phyloP scores from a whole-genome alignment of 306 rosid species.

The Cucumis melo region DNA sequence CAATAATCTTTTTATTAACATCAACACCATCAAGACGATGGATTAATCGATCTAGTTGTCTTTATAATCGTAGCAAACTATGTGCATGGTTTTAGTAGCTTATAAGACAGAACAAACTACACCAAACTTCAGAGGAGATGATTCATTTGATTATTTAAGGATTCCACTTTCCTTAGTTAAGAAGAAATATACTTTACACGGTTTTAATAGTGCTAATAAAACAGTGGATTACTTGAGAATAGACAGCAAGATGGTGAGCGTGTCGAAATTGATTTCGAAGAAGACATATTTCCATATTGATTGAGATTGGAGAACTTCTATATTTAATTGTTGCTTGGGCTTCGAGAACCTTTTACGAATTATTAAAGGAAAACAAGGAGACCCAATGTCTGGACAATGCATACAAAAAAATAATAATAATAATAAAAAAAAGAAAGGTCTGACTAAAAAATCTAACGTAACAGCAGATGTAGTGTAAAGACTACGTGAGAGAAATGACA shows the following conservation, averaged over 20 bases:
- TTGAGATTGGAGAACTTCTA: background rate
- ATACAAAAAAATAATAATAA: too few species aligned
- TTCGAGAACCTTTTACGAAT: background rate
- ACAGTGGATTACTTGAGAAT: background rate
- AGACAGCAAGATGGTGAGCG: background rate
- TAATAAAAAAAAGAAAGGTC: background rate
- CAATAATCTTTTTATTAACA: background rate
- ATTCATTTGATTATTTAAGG: background rate
- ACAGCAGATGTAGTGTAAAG: background rate
- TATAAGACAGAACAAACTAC: background rate
- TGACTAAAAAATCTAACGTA: background rate
- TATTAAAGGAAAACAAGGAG: background rate
- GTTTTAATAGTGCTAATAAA: background rate
- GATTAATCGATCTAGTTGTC: background rate
- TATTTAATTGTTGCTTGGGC: background rate
- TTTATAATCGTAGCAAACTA: background rate
- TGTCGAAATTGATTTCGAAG: background rate
- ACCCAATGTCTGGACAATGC: background rate
- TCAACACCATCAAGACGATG: background rate
- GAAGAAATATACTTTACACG: background rate
- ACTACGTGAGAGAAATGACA: background rate
- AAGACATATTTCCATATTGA: background rate
- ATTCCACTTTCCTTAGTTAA: background rate
- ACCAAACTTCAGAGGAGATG: background rate
- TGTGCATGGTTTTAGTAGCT: background rate